Evolutionary conservation across 2,329 filamentous ascomycete genomes (phyloP).

Genomic region (Ophidiomyces ophidiicola): DNA sequence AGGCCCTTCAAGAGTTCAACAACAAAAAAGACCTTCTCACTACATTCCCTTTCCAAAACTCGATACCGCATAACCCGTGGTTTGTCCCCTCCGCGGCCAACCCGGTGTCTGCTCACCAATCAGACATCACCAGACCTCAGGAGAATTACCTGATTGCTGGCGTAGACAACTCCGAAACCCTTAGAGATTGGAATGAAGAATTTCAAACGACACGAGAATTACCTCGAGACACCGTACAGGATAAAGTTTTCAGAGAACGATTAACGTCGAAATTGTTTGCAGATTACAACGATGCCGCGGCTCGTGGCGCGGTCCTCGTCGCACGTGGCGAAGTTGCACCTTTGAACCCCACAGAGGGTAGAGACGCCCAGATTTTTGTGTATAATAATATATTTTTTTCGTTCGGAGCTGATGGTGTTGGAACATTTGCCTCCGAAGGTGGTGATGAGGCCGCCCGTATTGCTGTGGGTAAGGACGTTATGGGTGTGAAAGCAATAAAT

Average conservation of each 20-base stretch:
- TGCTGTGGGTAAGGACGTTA: constrained; percentile 91
- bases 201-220: constrained; percentile 94
- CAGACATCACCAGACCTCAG: constrained; percentile 80
- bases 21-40: constrained; percentile 75
- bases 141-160: constrained; percentile 85
- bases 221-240: constrained; percentile 84
- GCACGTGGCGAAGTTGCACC: constrained; percentile 85
- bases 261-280: constrained; percentile 92
- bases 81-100: constrained; percentile 58
- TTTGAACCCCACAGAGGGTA: constrained; percentile 83
- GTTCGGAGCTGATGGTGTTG: constrained; percentile 91
- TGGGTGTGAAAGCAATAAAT: constrained; percentile 88
- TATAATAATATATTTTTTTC: constrained; percentile 99
- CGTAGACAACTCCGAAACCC: constrained; percentile 82
- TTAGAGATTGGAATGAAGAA: constrained; percentile 98
- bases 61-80: constrained; percentile 87
- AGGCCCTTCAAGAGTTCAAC: constrained; percentile 70
- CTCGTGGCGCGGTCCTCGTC: constrained; percentile 80
- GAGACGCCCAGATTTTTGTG: constrained; percentile 94
- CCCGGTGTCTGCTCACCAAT: constrained; percentile 55
- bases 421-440: constrained; percentile 91
- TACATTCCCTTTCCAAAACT: constrained; percentile 91
- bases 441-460: constrained; percentile 93
- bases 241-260: constrained; percentile 88
- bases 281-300: constrained; percentile 92